A percentile compares a stretch with the other conserved stretches of the same genome.
phyloP scores from a whole-genome alignment of 306 rosid species.

The Lathyrus oleraceus region DNA sequence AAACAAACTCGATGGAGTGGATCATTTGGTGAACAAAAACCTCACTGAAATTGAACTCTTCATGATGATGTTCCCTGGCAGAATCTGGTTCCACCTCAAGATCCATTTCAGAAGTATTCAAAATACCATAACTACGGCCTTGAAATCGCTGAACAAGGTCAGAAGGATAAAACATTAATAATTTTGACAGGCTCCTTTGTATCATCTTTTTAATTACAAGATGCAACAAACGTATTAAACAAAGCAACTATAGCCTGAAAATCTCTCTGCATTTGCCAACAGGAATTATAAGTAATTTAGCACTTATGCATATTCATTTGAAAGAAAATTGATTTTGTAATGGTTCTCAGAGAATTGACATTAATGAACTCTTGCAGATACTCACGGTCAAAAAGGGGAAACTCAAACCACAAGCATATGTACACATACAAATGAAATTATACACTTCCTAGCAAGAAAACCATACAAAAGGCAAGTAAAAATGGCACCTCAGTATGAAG shows the following conservation, averaged over 20 bases:
- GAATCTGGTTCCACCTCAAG: slow-evolving; percentile 86
- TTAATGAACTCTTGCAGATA: slow-evolving; percentile 17
- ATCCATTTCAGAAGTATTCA: slow-evolving; percentile 83
- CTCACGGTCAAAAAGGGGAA: slow-evolving; percentile 17
- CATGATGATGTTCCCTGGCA: slow-evolving; percentile 75
- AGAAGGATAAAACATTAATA: slow-evolving; percentile 35
- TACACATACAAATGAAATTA: slow-evolving; percentile 22
- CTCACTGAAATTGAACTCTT: slow-evolving; percentile 93
- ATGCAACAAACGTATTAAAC: slow-evolving; percentile 25
- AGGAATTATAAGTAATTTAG: slow-evolving; percentile 2
- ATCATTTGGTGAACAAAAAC: slow-evolving; percentile 99
- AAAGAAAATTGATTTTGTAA: slow-evolving; percentile 14
- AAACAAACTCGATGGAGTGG: slow-evolving; percentile 93
- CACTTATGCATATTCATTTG: slow-evolving; percentile 22
- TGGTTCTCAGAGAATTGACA: slow-evolving; percentile 23
- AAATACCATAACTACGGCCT: slow-evolving; percentile 88
- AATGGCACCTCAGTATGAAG: slow-evolving; percentile 76
- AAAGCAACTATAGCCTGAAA: slow-evolving; percentile 31
- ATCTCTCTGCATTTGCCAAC: slow-evolving; percentile 20
- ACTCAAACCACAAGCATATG: slow-evolving; percentile 36
- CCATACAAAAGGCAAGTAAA: slow-evolving; percentile 32
- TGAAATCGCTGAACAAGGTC: slow-evolving; percentile 79
- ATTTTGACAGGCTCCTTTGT: slow-evolving; percentile 30
- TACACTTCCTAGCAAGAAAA: slow-evolving; percentile 24
- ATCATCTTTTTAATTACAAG: slow-evolving; percentile 24